Base-by-base conservation (phyloP, 805 yeast species). In the Barnettozyma botsteinii region DNA sequence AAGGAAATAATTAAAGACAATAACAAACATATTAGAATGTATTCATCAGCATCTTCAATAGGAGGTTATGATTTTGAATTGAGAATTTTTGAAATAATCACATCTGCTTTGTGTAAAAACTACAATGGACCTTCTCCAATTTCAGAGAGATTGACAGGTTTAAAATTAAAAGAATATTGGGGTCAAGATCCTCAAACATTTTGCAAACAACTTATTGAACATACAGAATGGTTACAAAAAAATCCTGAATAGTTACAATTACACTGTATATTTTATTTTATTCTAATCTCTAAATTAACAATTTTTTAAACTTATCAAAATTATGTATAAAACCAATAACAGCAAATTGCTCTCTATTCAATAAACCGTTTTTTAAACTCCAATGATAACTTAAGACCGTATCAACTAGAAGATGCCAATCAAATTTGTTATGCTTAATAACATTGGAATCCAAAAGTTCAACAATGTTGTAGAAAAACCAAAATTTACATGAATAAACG, bases 1-100 rank as follows among this genome's bases (percentile, higher is more conserved):
- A n/a, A 51, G 7, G 62, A 58, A 38, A 56, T 55, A 31, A 45
- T 50, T 29, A 50, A 48, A 29, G 35, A 32, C 18, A 47, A 42
- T 19, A 54, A 49, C 6, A 28, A 46, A 12, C 68, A 66, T 38
- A 43, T 60, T 8, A 52, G 64, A 42, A 48, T 66, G 54, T 68
- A 68, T 46, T 38, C 42, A 2, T 48, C 56, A 7, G 11, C 49
- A 1, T 55, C 61, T 3, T 21, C 35, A 2, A 36, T 40, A 2
- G 53, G 60, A 0, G 61, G 64, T 19, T 65, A 66, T 42, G 69
- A 64, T 38, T 65, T 67, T 35, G 74, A 69, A 42, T 40, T 67
- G 31, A 51, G 64, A 43, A 47, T 69, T 35, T 67, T 67, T 60
- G 64, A 69, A 43, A 50, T 67, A 2, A 52, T 67, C 12, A 50